Evolutionary conservation across 2,329 filamentous ascomycete genomes (phyloP), one percentile per base, ranked within the genome.

Genomic region (Venturia aucupariae): DNA sequence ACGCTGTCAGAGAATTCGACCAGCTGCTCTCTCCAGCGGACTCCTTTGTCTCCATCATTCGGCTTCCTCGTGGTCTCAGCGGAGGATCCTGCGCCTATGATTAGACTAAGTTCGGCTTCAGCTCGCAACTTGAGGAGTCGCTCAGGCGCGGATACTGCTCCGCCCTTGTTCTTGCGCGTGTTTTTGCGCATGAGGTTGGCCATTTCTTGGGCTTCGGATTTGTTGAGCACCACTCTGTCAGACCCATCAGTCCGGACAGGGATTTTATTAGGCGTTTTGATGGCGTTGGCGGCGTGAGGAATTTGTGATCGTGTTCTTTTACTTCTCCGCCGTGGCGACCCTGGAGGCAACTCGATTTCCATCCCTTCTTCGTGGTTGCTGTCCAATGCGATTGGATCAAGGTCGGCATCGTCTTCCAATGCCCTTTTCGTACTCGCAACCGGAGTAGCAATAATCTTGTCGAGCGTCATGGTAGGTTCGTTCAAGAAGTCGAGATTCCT

Each of bases 161-260:
- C 74, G 30, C 75, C 76, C 65, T 81, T 82, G 70, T 82, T 82
- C 69, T 78, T 79, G 48, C 77, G 74, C 10, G 80, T 82, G 68
- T 82, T 82, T 61, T 71, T 72, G 41, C 76, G 74, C 1, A 80
- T 82, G 19, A 76, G 63, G 13, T 75, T 69, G 13, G 78, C 74
- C 10, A 81, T 70, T 64, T 80, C 76, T 66, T 82, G 80, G 19
- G 79, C 78, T 65, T 82, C 79, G 6, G 76, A 76, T 67, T 76
- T 77, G 70, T 79, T 80, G 39, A 81, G 72, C 11, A 77, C 70
- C 8, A 81, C 74, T 46, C 35, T 60, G 30, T 60, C 71, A 17
- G 74, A 75, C 64, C 76, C 74, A 2, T 73, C 71, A 13, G 78
- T 75, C 27, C 79, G 76, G 30, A 81, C 75, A 0, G 77, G 72